Evolutionary conservation across 257 asterid species (phyloP), one percentile per base, ranked within the genome.

Genomic region (Penstemon eatonii): DNA sequence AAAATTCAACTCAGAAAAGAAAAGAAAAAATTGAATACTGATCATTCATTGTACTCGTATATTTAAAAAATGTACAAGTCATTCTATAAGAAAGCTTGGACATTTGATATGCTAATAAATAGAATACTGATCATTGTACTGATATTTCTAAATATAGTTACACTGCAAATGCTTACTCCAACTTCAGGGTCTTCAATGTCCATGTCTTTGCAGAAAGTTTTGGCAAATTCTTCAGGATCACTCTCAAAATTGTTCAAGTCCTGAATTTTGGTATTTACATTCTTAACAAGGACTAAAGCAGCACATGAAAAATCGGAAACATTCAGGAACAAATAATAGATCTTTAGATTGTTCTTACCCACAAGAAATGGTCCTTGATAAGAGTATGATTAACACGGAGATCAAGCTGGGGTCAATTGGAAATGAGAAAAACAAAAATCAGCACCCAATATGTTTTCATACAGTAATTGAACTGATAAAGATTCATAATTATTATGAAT

Each of bases 201-300:
- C 95, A 89, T 72, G 81, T 94, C 99, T 77, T 87, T 83, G 85
- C 97, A 91, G 76, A 94, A 89, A 4, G 69, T 80, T 78, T 95
- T 87, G 47, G 99, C 91, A 81, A 91, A 94, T 83, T 91, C 99
- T 85, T 94, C 97, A 51, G 97, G 99, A 71, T 94, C 96, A 47
- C 99, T 89, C 83, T 94, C 99, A 80, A 89, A 94, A 82, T 91
- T 94, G 88, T 94, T 94, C 81, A 91, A 79, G 77, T 91, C 99
- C 99, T 93, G 95, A 84, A 79, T 72, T 72, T 63, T 67, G 47
- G 37, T n/a, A 47, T 66, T 37, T 18, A 37, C 54, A 40, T 36
- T 69, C 49, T 40, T 46, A 37, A 61, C 54, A 65, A 58, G 44
- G 42, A 71, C 33, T 65, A 63, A 69, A 67, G 53, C 68, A 66